Conservation (phyloP, 1,284 basidiomycete species). For the Microbotryum silenes-acaulis region DNA sequence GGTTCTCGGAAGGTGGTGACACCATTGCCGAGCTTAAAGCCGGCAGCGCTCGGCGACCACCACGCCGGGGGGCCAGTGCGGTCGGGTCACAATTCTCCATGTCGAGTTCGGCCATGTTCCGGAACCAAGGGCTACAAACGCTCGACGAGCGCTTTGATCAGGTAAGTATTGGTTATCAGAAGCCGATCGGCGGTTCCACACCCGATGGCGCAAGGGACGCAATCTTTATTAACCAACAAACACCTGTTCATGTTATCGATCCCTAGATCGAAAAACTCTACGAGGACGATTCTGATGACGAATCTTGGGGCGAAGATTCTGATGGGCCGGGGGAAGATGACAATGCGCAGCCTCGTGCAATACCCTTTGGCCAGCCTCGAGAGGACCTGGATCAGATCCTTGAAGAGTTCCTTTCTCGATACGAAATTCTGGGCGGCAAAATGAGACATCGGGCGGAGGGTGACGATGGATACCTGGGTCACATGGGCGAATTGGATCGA, state of each 20-base stretch:
- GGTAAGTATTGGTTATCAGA: constrained; percentile 46
- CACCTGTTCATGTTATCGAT: background rate
- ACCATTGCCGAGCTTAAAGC: constrained; percentile 51
- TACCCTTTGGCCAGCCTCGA: constrained; percentile 48
- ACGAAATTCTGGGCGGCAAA: constrained; percentile 74
- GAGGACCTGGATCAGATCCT: constrained; percentile 87
- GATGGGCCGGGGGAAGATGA: constrained; percentile 41
- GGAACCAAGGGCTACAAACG: constrained; percentile 77
- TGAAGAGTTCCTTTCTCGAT: constrained; percentile 88
- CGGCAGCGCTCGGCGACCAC: constrained; percentile 68
- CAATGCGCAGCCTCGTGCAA: constrained; percentile 4
- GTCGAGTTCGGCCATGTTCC: constrained; percentile 92
- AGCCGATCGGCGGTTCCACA: background rate
- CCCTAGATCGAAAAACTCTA: constrained; percentile 66
- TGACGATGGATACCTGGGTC: background rate
- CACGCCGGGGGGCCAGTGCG: constrained; percentile 52
- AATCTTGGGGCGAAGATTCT: constrained; percentile 21
- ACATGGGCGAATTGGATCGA: constrained; percentile 61
- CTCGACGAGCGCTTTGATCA: constrained; percentile 92
- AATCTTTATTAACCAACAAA: background rate
- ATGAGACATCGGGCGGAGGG: constrained; percentile 51
- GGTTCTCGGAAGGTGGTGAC: constrained; percentile 59
- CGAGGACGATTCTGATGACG: constrained; percentile 42
- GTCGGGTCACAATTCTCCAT: constrained; percentile 75
- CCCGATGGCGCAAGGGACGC: constrained; percentile 38